phyloP scores from a whole-genome alignment of 495 filamentous ascomycete species.

The Talaromyces proteolyticus region DNA sequence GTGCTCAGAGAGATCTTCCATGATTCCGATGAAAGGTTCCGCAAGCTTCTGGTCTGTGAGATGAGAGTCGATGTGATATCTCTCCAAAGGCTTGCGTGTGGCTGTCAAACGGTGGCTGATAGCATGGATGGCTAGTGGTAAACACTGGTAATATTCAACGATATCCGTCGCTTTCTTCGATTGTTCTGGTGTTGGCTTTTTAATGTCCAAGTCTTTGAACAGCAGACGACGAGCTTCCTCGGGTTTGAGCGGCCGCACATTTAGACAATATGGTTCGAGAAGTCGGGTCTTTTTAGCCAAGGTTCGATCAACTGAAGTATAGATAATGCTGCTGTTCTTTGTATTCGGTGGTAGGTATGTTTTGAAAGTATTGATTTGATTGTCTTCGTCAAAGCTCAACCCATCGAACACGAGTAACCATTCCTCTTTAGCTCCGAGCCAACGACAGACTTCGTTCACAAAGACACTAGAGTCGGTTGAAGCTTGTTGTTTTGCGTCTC shows the following conservation, averaged over 20 bases:
- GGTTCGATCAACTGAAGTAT: constrained; percentile 66
- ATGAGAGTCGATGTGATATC: constrained; percentile 62
- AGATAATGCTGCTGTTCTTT: constrained; percentile 64
- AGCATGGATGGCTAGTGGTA: constrained; percentile 75
- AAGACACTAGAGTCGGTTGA: constrained; percentile 45
- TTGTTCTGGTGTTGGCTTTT: constrained; percentile 48
- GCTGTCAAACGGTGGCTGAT: constrained; percentile 69
- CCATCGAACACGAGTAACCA: constrained; percentile 80
- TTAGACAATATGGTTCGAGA: constrained; percentile 69
- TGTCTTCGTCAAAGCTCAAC: constrained; percentile 56
- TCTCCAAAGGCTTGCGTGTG: constrained; percentile 62
- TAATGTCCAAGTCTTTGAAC: constrained; percentile 49
- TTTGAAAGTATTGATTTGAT: constrained; percentile 49
- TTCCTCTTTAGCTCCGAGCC: constrained; percentile 63
- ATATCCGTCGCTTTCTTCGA: constrained; percentile 55
- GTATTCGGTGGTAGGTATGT: constrained; percentile 69
- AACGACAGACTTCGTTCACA: constrained; percentile 55
- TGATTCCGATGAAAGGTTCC: constrained; percentile 63
- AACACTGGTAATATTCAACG: constrained; percentile 61
- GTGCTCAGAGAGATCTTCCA: constrained; percentile 60
- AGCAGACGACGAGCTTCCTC: constrained; percentile 55
- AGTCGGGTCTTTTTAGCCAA: constrained; percentile 62
- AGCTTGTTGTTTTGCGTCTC: constrained; percentile 15
- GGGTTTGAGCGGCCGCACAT: constrained; percentile 51
- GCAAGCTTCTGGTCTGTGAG: constrained; percentile 61